phyloP scores from a whole-genome alignment of 441 rosid species.

The Populus hybrid region DNA sequence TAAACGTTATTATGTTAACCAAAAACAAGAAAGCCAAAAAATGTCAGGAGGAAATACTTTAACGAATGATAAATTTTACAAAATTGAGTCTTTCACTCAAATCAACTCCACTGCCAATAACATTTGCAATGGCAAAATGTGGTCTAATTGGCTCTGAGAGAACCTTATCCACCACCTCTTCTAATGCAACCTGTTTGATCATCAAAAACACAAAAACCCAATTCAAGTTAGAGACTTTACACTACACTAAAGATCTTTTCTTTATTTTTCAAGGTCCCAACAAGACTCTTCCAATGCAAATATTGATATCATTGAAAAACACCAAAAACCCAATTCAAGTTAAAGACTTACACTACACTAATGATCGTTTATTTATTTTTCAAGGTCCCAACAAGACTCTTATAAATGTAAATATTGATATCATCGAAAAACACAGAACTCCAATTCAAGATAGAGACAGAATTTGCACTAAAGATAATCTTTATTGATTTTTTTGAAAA shows the following conservation, averaged over 20 bases:
- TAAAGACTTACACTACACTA: background rate
- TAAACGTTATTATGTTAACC: background rate
- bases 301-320: background rate
- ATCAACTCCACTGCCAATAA: conserved; percentile 25
- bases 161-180: conserved; percentile 63
- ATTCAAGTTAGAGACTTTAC: background rate
- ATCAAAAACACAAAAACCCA: background rate
- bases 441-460: background rate
- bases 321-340: background rate
- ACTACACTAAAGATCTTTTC: background rate
- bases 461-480: background rate
- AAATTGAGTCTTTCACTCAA: conserved; percentile 26
- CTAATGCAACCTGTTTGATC: conserved; percentile 39
- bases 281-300: background rate
- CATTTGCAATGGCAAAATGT: conserved; percentile 63
- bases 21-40: background rate
- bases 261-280: background rate
- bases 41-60: background rate
- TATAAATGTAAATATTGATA: too few relatives aligned
- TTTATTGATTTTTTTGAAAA: background rate
- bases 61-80: conserved; percentile 29
- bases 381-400: too few relatives aligned
- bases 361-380: too few relatives aligned
- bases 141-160: conserved; percentile 75
- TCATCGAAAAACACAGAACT: too few relatives aligned